Conservation (phyloP, 1,139 yeast genomes). For the Pichia sp. region DNA sequence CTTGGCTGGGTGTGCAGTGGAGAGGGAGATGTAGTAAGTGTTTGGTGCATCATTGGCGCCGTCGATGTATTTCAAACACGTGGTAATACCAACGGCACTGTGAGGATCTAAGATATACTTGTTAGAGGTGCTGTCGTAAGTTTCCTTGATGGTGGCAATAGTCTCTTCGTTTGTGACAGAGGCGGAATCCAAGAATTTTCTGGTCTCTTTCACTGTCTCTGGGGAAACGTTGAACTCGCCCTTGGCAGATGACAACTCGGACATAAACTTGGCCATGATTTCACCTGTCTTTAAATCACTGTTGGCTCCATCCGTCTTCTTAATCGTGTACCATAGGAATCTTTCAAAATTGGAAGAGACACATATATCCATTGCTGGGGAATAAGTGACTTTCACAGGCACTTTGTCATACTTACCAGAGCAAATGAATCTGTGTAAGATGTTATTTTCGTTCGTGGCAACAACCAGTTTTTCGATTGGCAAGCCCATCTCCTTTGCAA, state of each 20-base stretch:
- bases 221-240: conserved; percentile 75
- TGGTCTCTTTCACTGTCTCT: conserved; percentile 62
- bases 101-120: conserved; percentile 93
- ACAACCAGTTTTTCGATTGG: conserved; percentile 83
- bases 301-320: conserved; percentile 55
- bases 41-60: conserved; percentile 43
- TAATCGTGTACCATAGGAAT: conserved; percentile 87
- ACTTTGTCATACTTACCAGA: conserved; percentile 78
- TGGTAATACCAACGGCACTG: conserved; percentile 88
- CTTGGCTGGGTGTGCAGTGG: conserved; percentile 98
- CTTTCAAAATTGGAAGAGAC: conserved; percentile 96
- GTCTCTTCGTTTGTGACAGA: conserved; percentile 79
- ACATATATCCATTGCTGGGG: conserved; percentile 98
- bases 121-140: conserved; percentile 55
- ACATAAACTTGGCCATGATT: conserved; percentile 72
- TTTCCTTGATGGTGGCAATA: conserved; percentile 64
- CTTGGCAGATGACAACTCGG: conserved; percentile 55
- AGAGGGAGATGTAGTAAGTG: conserved; percentile 66
- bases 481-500: conserved; percentile 91
- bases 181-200: conserved; percentile 67
- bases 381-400: conserved; percentile 77
- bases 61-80: conserved; percentile 60
- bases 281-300: conserved; percentile 72
- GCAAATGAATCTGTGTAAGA: conserved; percentile 85
- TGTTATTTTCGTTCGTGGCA: conserved; percentile 95